These are phyloP conservation scores for Phytopythium cucurbitacearum DNA, from an alignment of 352 stramenopile genomes.

Conservation along the genomic window DNA sequence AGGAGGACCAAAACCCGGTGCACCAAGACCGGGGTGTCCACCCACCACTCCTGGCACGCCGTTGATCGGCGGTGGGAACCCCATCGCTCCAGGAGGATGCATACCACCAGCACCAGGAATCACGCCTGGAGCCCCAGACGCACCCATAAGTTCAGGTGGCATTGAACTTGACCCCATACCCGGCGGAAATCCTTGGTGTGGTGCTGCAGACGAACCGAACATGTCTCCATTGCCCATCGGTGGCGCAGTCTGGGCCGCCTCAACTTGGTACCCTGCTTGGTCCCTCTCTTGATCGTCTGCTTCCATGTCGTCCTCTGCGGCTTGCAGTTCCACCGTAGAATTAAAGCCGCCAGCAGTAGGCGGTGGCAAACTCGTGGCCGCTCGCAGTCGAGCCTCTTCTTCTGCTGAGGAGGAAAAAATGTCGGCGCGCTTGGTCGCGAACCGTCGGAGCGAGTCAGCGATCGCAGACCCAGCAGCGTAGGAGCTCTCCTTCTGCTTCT, in stretches of 20 bases:
- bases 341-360: conserved; percentile 7
- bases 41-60: background rate
- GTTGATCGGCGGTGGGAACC: too few species aligned
- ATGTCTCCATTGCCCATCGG: too few species aligned
- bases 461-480: conserved; percentile 94
- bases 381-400: conserved; percentile 67
- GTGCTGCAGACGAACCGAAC: background rate
- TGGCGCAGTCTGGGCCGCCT: background rate
- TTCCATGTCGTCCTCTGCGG: conserved; percentile 39
- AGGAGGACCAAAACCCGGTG: conserved; percentile 11
- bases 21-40: conserved; percentile 8
- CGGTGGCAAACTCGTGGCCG: conserved; percentile 34
- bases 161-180: background rate
- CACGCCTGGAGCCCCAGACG: background rate
- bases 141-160: background rate
- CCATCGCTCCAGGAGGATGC: too few species aligned
- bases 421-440: conserved; percentile 90
- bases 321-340: conserved; percentile 16
- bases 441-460: conserved; percentile 91
- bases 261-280: conserved; percentile 2
- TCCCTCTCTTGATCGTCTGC: conserved; percentile 36
- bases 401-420: conserved; percentile 92
- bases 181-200: background rate
- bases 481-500: conserved; percentile 96
- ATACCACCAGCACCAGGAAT: background rate